Evolutionary conservation across 306 rosid genomes (phyloP), one percentile per base, ranked within the genome.

Genomic region (Morella rubra): DNA sequence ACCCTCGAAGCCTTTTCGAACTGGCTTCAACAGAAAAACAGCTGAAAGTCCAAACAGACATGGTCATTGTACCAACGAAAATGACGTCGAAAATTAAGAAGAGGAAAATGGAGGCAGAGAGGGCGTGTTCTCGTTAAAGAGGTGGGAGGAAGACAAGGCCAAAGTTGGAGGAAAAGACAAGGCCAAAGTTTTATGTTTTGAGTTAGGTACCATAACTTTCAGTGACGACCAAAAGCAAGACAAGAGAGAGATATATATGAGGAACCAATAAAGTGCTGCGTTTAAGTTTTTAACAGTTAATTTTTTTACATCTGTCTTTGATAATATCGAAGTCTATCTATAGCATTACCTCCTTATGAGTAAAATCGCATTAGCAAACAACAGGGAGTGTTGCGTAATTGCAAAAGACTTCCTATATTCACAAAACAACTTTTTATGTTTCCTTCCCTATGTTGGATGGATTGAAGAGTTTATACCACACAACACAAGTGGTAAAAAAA

Each of bases 1-100:
- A 96, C 99, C 41, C 96, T 96, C 19, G 83, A 91, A 64, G 88
- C 72, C 27, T 96, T 96, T 79, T 79, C 99, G 32, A 84, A 81
- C 45, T 96, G 94, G 93, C 72, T 93, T 78, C 79, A 86, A 79
- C 81, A 86, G 44, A 84, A 78, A 74, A 81, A 54, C 80, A 80
- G 76, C 80, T 82, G 71, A 76, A 54, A 47, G 47, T 72, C 75
- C 71, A 80, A 74, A 44, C 41, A 74, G 75, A 65, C 65, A 59
- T 64, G 73, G 75, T 74, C 75, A 69, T 76, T 73, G 49, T 55
- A 45, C 78, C 69, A 56, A 77, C 47, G 69, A 81, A 55, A 78
- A 74, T 74, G 83, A 79, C 75, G 47, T 54, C 76, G 73, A 68
- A 32, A 32, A 32, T 32, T 69, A 44, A 44, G 46, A 69, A 68